Conservation (phyloP, 2,329 filamentous ascomycete species). For the Grosmannia clavigera region DNA sequence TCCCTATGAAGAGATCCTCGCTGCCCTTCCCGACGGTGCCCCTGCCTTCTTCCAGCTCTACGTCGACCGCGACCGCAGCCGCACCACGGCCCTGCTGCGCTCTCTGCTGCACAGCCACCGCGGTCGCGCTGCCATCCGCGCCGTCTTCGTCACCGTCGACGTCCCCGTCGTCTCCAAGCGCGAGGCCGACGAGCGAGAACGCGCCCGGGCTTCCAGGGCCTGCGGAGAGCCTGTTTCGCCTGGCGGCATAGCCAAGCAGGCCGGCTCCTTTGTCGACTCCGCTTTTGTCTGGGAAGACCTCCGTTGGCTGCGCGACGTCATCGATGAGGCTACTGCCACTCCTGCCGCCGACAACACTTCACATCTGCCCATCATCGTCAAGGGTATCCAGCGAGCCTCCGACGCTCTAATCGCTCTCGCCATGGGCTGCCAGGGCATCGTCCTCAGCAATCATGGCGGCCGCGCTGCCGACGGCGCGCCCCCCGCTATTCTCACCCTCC, state of each 20-base stretch:
- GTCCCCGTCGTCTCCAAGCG: constrained; percentile 43
- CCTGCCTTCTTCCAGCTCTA: constrained; percentile 19
- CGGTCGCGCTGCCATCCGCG: constrained; percentile 32
- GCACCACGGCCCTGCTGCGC: constrained; percentile 5
- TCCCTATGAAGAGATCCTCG: constrained; percentile 12
- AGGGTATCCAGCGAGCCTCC: constrained; percentile 43
- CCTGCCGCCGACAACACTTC: not conserved
- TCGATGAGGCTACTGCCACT: constrained; percentile 1
- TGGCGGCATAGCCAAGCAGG: constrained; percentile 38
- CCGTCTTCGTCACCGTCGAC: constrained; percentile 41
- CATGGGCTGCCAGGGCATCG: constrained; percentile 38
- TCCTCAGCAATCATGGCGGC: constrained; percentile 47
- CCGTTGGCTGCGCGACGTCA: constrained; percentile 34
- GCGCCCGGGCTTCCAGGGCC: not conserved
- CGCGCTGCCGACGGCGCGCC: constrained; percentile 37
- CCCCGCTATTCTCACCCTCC: constrained; percentile 24
- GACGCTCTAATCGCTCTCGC: constrained; percentile 39
- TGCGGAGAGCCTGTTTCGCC: not conserved
- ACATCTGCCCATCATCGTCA: constrained; percentile 33
- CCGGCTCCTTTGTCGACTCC: constrained; percentile 36
- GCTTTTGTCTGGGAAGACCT: constrained; percentile 40
- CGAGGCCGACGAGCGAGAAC: constrained; percentile 39
- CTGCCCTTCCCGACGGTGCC: constrained; percentile 6
- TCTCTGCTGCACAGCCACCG: constrained; percentile 8
- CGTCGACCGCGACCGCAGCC: constrained; percentile 8